Evolutionary conservation across 2,329 filamentous ascomycete species (phyloP).

Genomic region (Penicillium sp.): DNA sequence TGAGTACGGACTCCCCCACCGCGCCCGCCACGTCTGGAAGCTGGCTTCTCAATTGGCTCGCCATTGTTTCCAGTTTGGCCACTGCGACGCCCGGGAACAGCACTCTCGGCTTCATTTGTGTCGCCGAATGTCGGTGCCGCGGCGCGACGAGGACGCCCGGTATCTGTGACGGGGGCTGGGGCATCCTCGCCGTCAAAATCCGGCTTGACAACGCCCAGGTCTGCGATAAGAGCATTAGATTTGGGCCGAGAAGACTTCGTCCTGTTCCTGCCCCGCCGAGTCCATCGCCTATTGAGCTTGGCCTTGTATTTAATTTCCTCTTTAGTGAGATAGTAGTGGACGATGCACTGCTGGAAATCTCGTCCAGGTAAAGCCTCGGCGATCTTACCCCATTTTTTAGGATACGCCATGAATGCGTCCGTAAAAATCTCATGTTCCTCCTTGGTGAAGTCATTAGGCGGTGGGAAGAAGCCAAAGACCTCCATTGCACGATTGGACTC

Average conservation of each 20-base stretch:
- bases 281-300: slow-evolving; percentile 44
- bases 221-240: slow-evolving; percentile 46
- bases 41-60: slow-evolving; percentile 33
- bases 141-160: slow-evolving; percentile 45
- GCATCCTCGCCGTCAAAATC: slow-evolving; percentile 44
- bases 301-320: slow-evolving; percentile 48
- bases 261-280: slow-evolving; percentile 37
- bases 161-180: slow-evolving; percentile 45
- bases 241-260: slow-evolving; percentile 38
- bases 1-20: slow-evolving; percentile 32
- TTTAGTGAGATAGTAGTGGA: slow-evolving; percentile 49
- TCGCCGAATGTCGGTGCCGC: slow-evolving; percentile 48
- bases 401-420: slow-evolving; percentile 44
- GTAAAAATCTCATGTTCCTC: slow-evolving; percentile 45
- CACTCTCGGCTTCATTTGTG: slow-evolving; percentile 30
- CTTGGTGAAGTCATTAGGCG: slow-evolving; percentile 44
- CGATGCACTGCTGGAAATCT: slow-evolving; percentile 46
- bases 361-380: slow-evolving; percentile 44
- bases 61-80: slow-evolving; percentile 31
- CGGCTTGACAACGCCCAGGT: slow-evolving; percentile 41
- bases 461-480: slow-evolving; percentile 43
- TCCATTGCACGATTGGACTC: slow-evolving; percentile 36
- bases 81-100: slow-evolving; percentile 31
- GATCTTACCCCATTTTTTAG: slow-evolving; percentile 50
- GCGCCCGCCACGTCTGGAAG: slow-evolving; percentile 32